Percentiles rank a stretch among this genome's conserved stretches.
These are phyloP conservation scores for Diplotaxis tenuifolia DNA, from an alignment of 345 rosid genomes.

Conservation along the genomic window DNA sequence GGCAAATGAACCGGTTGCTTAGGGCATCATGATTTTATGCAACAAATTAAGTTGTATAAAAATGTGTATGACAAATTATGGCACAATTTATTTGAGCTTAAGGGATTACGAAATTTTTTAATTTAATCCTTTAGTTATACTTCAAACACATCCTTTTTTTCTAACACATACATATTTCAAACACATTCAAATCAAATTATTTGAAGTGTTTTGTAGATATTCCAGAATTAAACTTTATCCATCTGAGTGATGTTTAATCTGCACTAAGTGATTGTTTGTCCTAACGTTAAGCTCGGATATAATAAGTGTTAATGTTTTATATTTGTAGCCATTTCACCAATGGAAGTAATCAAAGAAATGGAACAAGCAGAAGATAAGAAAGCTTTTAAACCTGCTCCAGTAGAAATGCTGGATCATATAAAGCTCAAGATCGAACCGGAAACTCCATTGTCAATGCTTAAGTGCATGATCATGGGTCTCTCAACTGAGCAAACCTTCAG, in stretches of 20 bases:
- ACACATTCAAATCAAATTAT: not conserved
- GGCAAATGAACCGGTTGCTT: not conserved
- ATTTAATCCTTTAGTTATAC: too few species aligned
- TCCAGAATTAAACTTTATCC: not conserved
- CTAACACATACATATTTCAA: too few species aligned
- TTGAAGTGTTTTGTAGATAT: not conserved
- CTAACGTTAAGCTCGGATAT: not conserved
- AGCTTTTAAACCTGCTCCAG: constrained; percentile 39
- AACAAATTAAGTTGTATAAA: not conserved
- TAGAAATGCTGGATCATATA: constrained; percentile 53
- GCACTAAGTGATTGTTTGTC: not conserved
- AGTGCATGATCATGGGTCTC: constrained; percentile 50
- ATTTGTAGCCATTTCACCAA: constrained; percentile 21
- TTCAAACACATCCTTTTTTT: too few species aligned
- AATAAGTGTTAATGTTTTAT: not conserved
- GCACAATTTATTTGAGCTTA: not conserved
- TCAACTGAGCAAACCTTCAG: constrained; percentile 53
- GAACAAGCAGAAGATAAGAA: constrained; percentile 17
- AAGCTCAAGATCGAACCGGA: constrained; percentile 60
- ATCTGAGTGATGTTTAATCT: not conserved
- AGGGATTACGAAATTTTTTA: not conserved
- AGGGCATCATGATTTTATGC: not conserved
- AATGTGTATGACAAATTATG: not conserved
- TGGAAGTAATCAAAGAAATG: constrained; percentile 29
- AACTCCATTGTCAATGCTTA: constrained; percentile 63